Conservation (phyloP, 441 rosid species). For the Gossypium gossypioides region DNA sequence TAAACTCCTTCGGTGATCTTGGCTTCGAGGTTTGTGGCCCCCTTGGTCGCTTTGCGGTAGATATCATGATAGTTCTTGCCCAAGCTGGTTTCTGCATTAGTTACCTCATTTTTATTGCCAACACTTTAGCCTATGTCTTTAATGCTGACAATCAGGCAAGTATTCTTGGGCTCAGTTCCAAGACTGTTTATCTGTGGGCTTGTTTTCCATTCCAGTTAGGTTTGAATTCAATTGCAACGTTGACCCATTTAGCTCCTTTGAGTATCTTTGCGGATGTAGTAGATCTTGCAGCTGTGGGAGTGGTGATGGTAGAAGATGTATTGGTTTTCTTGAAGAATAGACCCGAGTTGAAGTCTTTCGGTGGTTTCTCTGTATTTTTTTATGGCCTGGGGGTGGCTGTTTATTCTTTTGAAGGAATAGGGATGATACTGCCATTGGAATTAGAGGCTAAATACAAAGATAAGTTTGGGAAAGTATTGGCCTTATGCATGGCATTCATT, state of each 20-base stretch:
- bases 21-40: constrained; percentile 46
- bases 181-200: constrained; percentile 42
- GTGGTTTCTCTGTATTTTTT: constrained; percentile 44
- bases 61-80: constrained; percentile 42
- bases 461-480: constrained; percentile 44
- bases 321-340: constrained; percentile 26
- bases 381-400: constrained; percentile 61
- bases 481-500: constrained; percentile 43
- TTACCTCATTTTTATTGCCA: constrained; percentile 46
- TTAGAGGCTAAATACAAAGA: constrained; percentile 42
- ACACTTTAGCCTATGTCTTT: constrained; percentile 41
- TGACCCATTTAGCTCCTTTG: constrained; percentile 60
- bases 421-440: constrained; percentile 57
- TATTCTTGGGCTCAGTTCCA: constrained; percentile 34
- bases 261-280: constrained; percentile 62
- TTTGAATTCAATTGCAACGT: constrained; percentile 45
- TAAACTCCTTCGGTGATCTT: constrained; percentile 59
- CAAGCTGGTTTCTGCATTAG: constrained; percentile 55
- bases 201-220: constrained; percentile 64
- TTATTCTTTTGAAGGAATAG: constrained; percentile 57
- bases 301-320: constrained; percentile 54
- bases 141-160: constrained; percentile 12
- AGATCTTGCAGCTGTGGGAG: constrained; percentile 47
- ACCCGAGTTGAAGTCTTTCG: constrained; percentile 36
- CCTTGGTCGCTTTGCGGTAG: constrained; percentile 38